Evolutionary conservation across 2,329 filamentous ascomycete genomes (phyloP).

Genomic region (Didymosphaeria variabile): DNA sequence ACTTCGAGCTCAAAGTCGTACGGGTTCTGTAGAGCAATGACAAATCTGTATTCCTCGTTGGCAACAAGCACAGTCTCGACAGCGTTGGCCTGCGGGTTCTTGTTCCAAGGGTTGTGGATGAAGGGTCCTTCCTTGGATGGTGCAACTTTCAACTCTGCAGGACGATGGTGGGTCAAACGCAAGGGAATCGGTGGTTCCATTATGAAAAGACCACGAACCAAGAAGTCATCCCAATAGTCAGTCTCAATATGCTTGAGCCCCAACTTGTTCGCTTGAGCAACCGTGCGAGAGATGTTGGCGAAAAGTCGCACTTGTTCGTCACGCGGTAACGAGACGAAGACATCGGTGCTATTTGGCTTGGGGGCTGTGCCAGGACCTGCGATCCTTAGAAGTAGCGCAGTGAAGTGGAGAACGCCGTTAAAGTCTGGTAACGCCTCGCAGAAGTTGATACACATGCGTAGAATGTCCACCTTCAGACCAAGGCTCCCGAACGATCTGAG

Average conservation of each 20-base stretch:
- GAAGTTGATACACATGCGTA: constrained; percentile 90
- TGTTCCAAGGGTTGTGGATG: constrained; percentile 92
- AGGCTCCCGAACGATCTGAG: constrained; percentile 75
- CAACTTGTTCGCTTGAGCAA: constrained; percentile 77
- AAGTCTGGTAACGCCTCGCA: constrained; percentile 95
- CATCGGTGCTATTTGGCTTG: constrained; percentile 70
- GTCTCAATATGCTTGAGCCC: constrained; percentile 75
- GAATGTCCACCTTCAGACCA: constrained; percentile 82
- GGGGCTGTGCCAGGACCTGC: constrained; percentile 83
- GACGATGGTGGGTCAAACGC: constrained; percentile 43
- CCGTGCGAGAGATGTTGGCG: constrained; percentile 85
- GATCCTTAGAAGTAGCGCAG: constrained; percentile 81
- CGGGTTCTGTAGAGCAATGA: constrained; percentile 88
- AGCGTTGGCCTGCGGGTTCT: constrained; percentile 64
- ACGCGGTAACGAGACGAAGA: constrained; percentile 72
- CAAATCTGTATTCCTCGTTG: constrained; percentile 79
- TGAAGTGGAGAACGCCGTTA: constrained; percentile 86
- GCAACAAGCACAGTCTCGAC: constrained; percentile 78
- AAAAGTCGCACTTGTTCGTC: constrained; percentile 89
- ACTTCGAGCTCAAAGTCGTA: constrained; percentile 93
- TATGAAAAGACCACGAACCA: constrained; percentile 80
- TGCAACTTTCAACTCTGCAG: constrained; percentile 41
- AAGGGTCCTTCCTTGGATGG: constrained; percentile 74
- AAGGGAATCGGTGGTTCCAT: constrained; percentile 52
- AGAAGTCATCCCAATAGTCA: constrained; percentile 97